phyloP scores from a whole-genome alignment of 1,139 yeast species.

The Wickerhamiella pararugosa region DNA sequence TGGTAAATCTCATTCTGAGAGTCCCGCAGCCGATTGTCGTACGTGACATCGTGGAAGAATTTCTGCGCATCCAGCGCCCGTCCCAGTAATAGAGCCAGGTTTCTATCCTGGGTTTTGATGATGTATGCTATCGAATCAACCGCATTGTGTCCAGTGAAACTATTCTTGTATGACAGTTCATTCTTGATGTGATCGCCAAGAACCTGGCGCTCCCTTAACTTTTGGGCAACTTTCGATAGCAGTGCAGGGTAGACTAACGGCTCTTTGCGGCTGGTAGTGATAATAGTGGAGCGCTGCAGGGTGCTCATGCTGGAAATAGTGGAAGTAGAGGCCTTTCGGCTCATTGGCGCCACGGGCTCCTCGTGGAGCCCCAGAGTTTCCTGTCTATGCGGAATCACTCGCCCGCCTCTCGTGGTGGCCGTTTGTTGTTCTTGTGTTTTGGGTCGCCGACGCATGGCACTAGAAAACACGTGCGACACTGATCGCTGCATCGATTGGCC shows the following conservation, averaged over 20 bases:
- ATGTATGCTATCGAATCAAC: slow-evolving; percentile 77
- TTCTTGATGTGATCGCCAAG: slow-evolving; percentile 75
- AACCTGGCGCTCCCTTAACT: slow-evolving; percentile 56
- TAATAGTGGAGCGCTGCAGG: slow-evolving; percentile 26
- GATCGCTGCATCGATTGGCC: background rate
- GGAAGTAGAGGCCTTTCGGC: slow-evolving; percentile 14
- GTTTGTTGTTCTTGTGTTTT: slow-evolving; percentile 2
- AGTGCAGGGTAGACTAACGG: slow-evolving; percentile 81
- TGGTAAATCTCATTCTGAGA: slow-evolving; percentile 79
- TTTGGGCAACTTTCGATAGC: slow-evolving; percentile 68
- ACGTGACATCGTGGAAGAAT: slow-evolving; percentile 88
- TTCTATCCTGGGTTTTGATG: slow-evolving; percentile 80
- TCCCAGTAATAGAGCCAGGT: slow-evolving; percentile 74
- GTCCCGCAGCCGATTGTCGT: slow-evolving; percentile 84
- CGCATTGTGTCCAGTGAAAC: slow-evolving; percentile 90
- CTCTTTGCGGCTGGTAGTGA: slow-evolving; percentile 33
- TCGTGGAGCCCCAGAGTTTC: slow-evolving; percentile 10
- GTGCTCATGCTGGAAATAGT: slow-evolving; percentile 14
- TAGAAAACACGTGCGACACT: slow-evolving; percentile 2
- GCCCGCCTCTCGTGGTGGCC: slow-evolving; percentile 17
- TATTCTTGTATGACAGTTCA: slow-evolving; percentile 87
- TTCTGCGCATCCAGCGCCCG: slow-evolving; percentile 90
- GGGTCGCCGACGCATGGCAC: slow-evolving; percentile 2
- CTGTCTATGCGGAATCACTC: slow-evolving; percentile 15
- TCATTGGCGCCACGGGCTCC: slow-evolving; percentile 4